Evolutionary conservation across 331 rosid species (phyloP), one percentile per base, ranked within the genome.

Genomic region (Rhamnella rubrinervis): DNA sequence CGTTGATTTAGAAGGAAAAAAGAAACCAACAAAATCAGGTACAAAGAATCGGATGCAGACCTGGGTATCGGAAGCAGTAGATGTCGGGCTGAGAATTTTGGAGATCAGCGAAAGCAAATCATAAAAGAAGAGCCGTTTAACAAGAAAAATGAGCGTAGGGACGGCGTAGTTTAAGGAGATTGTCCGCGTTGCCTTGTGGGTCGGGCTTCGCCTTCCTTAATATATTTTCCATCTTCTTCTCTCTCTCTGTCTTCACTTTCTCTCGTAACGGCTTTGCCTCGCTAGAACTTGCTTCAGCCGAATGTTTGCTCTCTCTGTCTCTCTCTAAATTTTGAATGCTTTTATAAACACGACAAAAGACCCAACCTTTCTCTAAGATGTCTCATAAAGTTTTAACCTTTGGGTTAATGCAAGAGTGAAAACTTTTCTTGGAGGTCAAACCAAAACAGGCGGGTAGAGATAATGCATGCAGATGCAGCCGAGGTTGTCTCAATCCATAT

Each of bases 151-250:
- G 38, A 10, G 58, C 23, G 19, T 28, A 25, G 6, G 52, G 40
- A 63, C 71, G 68, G 59, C 74, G 63, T 60, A 70, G 77, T 35
- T 21, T 52, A 67, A 66, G 74, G 55, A n/a, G 58, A 55, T 25
- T 56, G 56, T 47, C 35, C 51, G 49, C 63, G 26, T 68, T 67
- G 25, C 20, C 59, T 56, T 64, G 65, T 8, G 19, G 66, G 28
- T 28, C 44, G 56, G 28, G 37, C 50, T 57, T 19, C 18, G 10
- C 5, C 37, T 14, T 20, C 49, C 12, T 19, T 53, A 38, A 31
- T 38, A 18, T 18, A 20, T 18, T 35, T 21, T 60, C 7, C 40
- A 31, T 60, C 18, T 17, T 60, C 10, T n/a, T 28, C 70, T 11
- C 50, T 13, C 19, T 53, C 56, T n/a, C n/a, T n/a, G n/a, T 68